A percentile compares a stretch with the other conserved stretches of the same genome.
Conservation (phyloP, 768 basidiomycete genomes). For the Phaeotremella fagi region DNA sequence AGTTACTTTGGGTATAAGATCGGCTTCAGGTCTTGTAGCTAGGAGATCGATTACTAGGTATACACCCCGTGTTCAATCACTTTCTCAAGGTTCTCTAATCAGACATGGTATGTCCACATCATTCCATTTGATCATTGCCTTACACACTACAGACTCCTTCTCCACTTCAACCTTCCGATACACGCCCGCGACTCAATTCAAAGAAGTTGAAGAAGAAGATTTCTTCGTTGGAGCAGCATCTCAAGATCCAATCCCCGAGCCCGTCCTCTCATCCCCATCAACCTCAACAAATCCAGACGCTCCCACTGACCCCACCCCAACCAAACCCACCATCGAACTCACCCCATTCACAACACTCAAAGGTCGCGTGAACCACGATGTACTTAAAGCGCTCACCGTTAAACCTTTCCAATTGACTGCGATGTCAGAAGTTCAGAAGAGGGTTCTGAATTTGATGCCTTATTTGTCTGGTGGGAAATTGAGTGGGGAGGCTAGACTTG, state of each 20-base stretch:
- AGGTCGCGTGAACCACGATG: conserved; percentile 46
- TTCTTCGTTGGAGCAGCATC: conserved; percentile 12
- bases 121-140: too few relatives aligned
- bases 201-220: conserved; percentile 4
- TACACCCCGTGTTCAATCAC: too few relatives aligned
- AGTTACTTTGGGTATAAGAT: too few relatives aligned
- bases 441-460: conserved; percentile 70
- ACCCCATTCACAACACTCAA: conserved; percentile 47
- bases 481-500: conserved; percentile 20
- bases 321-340: conserved; percentile 6
- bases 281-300: not conserved
- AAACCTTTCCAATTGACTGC: conserved; percentile 62
- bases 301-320: not conserved
- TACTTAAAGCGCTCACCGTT: conserved; percentile 59
- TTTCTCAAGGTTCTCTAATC: too few relatives aligned
- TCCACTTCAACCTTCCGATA: conserved; percentile 6
- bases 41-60: too few relatives aligned
- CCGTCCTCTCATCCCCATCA: not conserved
- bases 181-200: conserved; percentile 14
- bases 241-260: not conserved
- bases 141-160: not conserved
- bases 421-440: conserved; percentile 79
- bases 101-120: too few relatives aligned
- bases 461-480: conserved; percentile 51
- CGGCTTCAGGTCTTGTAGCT: too few relatives aligned